Evolutionary conservation across 768 basidiomycete genomes (phyloP), one percentile per base, ranked within the genome.

Genomic region (Lactarius hatsudake): DNA sequence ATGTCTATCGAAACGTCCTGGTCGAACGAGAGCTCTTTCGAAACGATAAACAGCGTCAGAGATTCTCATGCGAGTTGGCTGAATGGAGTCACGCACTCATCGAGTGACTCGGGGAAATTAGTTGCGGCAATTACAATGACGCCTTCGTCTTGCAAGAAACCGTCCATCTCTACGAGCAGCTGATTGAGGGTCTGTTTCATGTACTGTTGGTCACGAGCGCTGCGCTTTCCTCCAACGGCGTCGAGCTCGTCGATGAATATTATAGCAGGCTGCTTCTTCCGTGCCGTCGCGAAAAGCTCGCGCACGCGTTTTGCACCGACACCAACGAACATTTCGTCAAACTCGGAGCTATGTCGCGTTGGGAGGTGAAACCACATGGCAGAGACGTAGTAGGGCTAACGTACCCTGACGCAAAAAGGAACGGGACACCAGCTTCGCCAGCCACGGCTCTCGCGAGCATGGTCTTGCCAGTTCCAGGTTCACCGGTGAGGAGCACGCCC

Each of bases 221-320:
- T 90, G 55, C 95, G 88, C 77, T 93, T 95, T 23, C 91, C 88
- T 59, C 95, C 95, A 69, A 98, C 91, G 2, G 95, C 94, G 74
- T 98, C 95, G 38, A 98, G 80, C 74, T 98, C 95, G 72, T 98
- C 95, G 73, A 99, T 98, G 79, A 99, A 99, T 68, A 99, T 94
- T 77, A 99, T 98, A 18, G 97, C 90, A 6, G 97, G 96, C 67
- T 96, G 87, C 75, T 93, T 93, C 79, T 96, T 96, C 61, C 95
- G 86, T 28, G 97, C 97, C 7, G 93, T 88, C 6, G 92, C 87
- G 72, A 99, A 99, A 34, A 99, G 85, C 69, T 98, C 96, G 48
- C 97, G 86, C 48, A 99, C 92, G 13, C 97, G 89, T 75, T 96
- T 94, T 18, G 97, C 96, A 61, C 95, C 95, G 42, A 93, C 90